These are phyloP conservation scores for Rosa rugosa DNA, from an alignment of 306 rosid species.

Conservation along the genomic window DNA sequence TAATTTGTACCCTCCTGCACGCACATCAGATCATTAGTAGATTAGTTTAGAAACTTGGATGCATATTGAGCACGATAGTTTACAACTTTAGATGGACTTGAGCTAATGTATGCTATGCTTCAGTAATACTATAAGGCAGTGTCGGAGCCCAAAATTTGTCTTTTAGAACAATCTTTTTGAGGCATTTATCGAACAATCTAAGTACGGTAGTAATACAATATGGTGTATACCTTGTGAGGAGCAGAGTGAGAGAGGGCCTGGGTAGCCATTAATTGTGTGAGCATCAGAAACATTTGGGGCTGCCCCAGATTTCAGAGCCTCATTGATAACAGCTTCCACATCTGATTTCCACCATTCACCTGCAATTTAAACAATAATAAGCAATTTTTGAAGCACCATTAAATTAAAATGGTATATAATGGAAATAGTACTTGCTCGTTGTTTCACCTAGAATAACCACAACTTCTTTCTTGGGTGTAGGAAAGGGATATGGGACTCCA, in stretches of 20 bases:
- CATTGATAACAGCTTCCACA: conserved; percentile 67
- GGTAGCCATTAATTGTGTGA: conserved; percentile 72
- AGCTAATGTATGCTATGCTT: not conserved
- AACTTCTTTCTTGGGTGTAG: conserved; percentile 61
- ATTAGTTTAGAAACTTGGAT: not conserved
- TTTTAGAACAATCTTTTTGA: not conserved
- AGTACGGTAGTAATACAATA: not conserved
- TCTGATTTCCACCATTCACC: conserved; percentile 99
- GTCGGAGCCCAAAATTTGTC: not conserved
- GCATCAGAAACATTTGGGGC: conserved; percentile 93
- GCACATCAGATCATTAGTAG: not conserved
- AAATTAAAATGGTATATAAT: not conserved
- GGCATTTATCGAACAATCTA: not conserved
- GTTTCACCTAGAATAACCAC: conserved; percentile 57
- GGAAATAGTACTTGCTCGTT: not conserved
- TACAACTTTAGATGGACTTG: not conserved
- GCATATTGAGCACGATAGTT: not conserved
- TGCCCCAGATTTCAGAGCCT: conserved; percentile 73
- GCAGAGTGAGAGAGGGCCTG: conserved; percentile 54
- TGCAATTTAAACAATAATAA: conserved; percentile 28
- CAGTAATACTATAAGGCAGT: not conserved
- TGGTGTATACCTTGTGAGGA: conserved; percentile 48
- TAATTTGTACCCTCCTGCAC: conserved; percentile 50
- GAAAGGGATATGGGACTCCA: conserved; percentile 94
- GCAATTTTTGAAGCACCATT: not conserved